A percentile compares a stretch with the other conserved stretches of the same genome.
Evolutionary conservation across 805 yeast genomes (phyloP).

Genomic region (Nakazawaea ernobii): DNA sequence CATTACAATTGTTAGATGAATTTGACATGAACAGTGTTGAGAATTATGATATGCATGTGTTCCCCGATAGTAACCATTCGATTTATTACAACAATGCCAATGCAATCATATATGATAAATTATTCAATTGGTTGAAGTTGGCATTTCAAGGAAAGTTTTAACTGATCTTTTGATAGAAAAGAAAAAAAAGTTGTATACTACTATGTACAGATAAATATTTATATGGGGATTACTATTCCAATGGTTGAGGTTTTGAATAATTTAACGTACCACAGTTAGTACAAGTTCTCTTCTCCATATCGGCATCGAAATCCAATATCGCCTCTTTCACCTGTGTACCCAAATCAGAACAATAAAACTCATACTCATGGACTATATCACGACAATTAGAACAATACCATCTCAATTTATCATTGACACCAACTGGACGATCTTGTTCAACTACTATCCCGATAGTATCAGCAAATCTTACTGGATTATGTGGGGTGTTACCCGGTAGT

Average conservation of each 20-base stretch:
- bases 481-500: slow-evolving; percentile 81
- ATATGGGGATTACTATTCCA: background rate
- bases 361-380: slow-evolving; percentile 58
- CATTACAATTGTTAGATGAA: slow-evolving; percentile 54
- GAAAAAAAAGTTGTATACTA: background rate
- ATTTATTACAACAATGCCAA: slow-evolving; percentile 78
- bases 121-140: slow-evolving; percentile 60
- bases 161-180: too few species aligned
- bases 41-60: slow-evolving; percentile 80
- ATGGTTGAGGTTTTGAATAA: slow-evolving; percentile 52
- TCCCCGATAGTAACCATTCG: slow-evolving; percentile 90
- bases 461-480: slow-evolving; percentile 81
- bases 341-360: slow-evolving; percentile 71
- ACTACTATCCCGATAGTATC: slow-evolving; percentile 86
- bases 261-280: slow-evolving; percentile 66
- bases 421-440: slow-evolving; percentile 84
- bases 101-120: slow-evolving; percentile 62
- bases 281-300: slow-evolving; percentile 65
- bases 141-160: slow-evolving; percentile 42
- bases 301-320: slow-evolving; percentile 62
- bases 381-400: slow-evolving; percentile 83
- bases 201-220: background rate
- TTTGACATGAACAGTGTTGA: slow-evolving; percentile 47
- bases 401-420: slow-evolving; percentile 63
- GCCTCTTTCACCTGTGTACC: slow-evolving; percentile 90